Evolutionary conservation across 495 filamentous ascomycete genomes (phyloP), one percentile per base, ranked within the genome.

Genomic region (Tuber umbilicatum): DNA sequence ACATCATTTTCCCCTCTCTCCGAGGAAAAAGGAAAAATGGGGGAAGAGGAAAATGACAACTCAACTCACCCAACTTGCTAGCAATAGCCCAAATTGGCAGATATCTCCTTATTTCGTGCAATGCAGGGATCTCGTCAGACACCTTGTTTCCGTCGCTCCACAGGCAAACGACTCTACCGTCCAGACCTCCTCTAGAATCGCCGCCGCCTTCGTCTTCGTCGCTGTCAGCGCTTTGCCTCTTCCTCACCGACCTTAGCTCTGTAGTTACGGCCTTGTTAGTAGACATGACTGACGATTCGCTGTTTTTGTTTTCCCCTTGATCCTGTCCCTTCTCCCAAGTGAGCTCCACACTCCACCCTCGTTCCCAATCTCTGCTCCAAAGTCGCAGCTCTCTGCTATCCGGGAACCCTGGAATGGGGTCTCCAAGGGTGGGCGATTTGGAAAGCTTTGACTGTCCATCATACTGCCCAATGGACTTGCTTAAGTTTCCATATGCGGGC

Each of bases 141-240:
- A 82, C 81, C 17, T 84, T 85, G 77, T 97, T 97, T 41, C 88
- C 89, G 85, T 98, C 95, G 78, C 90, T 92, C 95, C 95, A 99
- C 23, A 92, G 83, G 85, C 94, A 98, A 16, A 91, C 87, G 5
- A 94, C 89, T 68, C 85, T 86, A 0, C 94, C 94, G 75, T 88
- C 87, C 70, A 94, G 82, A 12, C 86, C 86, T 69, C 81, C 76
- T 74, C 41, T 83, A 75, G 74, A 77, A 43, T 82, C 83, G n/a
- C 75, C 78, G 7, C 83, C 84, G 37, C 81, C 76, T 14, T 80
- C 70, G 43, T 76, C 74, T 31, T 75, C 74, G 23, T 41, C 67
- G 40, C 81, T 75, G 7, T 76, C 73, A 3, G 14, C 19, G n/a
- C 16, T 74, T 70, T 27, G 45, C 17, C 14, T 72, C 70, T 45